phyloP scores from a whole-genome alignment of 176 grass and related monocot species.

The Oryza punctata region DNA sequence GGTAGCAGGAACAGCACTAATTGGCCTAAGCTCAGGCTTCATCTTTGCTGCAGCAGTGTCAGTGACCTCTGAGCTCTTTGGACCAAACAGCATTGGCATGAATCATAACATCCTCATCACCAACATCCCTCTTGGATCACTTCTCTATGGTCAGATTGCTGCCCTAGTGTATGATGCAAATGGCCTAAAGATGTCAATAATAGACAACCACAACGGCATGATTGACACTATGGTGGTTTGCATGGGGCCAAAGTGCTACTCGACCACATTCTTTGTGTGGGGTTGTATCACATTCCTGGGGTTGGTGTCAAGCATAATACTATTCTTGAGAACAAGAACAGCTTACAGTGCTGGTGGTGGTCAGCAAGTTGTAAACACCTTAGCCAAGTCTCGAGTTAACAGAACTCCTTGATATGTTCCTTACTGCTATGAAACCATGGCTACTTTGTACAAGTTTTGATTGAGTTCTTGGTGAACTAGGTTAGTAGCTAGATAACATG shows the following conservation, averaged over 20 bases:
- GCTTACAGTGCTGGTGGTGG: constrained; percentile 44
- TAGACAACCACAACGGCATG: constrained; percentile 37
- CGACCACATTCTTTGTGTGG: constrained; percentile 70
- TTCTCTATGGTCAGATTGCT: constrained; percentile 83
- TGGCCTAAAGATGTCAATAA: constrained; percentile 31
- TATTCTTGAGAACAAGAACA: constrained; percentile 68
- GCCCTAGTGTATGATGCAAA: constrained; percentile 79
- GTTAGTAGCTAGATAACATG: constrained; percentile 1
- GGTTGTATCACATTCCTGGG: constrained; percentile 69
- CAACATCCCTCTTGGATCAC: constrained; percentile 85
- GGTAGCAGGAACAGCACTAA: constrained; percentile 62
- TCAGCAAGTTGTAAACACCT: constrained; percentile 35
- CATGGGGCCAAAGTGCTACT: constrained; percentile 90
- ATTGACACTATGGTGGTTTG: constrained; percentile 65
- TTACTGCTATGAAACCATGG: constrained; percentile 4
- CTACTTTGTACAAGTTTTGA: constrained; percentile 35
- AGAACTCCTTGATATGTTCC: constrained; percentile 7
- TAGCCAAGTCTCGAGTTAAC: constrained; percentile 34
- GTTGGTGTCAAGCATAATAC: constrained; percentile 51
- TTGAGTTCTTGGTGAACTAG: constrained; percentile 2
- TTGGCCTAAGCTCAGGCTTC: constrained; percentile 86
- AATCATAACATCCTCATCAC: constrained; percentile 98
- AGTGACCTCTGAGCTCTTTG: constrained; percentile 90
- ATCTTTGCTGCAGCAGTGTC: constrained; percentile 86
- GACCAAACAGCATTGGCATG: constrained; percentile 72